Conservation (phyloP, 164 flowering plant species). For the Kalanchoe fedtschenkoi region DNA sequence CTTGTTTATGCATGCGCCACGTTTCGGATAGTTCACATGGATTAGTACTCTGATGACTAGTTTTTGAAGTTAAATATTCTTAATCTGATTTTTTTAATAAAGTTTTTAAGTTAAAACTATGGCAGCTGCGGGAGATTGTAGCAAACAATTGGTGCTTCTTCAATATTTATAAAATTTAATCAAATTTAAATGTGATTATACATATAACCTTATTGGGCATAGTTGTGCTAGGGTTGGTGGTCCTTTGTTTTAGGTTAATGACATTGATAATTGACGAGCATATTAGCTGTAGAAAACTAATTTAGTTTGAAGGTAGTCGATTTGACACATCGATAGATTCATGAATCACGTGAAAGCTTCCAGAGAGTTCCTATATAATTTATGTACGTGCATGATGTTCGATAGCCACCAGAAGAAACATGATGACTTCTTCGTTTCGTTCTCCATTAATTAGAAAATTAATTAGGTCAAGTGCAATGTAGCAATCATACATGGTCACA, state of each 20-base stretch:
- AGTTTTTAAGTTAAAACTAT: neutral
- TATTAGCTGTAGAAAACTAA: neutral
- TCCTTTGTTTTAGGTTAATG: constrained; percentile 1
- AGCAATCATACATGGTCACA: too few relatives aligned
- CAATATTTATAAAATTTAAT: neutral
- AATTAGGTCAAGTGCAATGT: too few relatives aligned
- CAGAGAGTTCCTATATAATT: neutral
- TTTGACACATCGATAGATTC: constrained; percentile 6
- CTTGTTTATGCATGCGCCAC: neutral
- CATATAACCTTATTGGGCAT: neutral
- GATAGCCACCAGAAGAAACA: too few relatives aligned
- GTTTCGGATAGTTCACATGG: neutral
- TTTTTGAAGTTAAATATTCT: neutral
- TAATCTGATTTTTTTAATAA: neutral
- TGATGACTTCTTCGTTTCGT: too few relatives aligned
- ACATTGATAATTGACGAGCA: constrained; percentile 2
- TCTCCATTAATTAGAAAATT: too few relatives aligned
- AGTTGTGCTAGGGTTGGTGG: neutral
- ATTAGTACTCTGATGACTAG: constrained; percentile 3
- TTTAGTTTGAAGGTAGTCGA: neutral
- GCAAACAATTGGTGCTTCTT: neutral
- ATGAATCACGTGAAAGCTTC: constrained; percentile 6
- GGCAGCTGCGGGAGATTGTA: neutral
- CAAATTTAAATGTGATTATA: neutral
- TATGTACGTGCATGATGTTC: neutral